phyloP scores from a whole-genome alignment of 148 eudicot genomes.

The Simmondsia chinensis region DNA sequence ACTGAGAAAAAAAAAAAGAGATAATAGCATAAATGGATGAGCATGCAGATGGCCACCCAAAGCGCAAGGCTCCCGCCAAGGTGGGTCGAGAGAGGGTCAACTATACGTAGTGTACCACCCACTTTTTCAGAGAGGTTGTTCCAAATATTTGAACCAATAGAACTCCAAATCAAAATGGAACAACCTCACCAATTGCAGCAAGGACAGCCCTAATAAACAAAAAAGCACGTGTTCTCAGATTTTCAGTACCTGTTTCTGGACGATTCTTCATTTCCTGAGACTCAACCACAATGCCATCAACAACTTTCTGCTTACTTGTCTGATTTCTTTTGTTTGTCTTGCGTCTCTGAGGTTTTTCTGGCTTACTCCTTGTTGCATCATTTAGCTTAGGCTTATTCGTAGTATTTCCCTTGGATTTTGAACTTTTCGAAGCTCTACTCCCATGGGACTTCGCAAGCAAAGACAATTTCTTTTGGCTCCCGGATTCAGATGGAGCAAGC shows the following conservation, averaged over 20 bases:
- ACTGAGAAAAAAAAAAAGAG: too few species aligned
- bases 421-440: slow-evolving; percentile 24
- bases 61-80: too few species aligned
- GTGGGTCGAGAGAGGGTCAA: too few species aligned
- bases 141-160: too few species aligned
- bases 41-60: too few species aligned
- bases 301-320: slow-evolving; percentile 17
- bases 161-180: too few species aligned
- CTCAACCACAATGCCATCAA: slow-evolving; percentile 17
- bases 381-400: slow-evolving; percentile 24
- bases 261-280: slow-evolving; percentile 18
- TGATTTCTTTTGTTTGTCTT: slow-evolving; percentile 30
- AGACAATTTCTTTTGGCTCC: slow-evolving; percentile 16
- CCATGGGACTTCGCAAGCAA: slow-evolving; percentile 24
- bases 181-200: slow-evolving; percentile 1
- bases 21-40: too few species aligned
- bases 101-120: too few species aligned
- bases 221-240: background rate
- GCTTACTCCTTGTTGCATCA: slow-evolving; percentile 17
- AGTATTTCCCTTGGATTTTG: slow-evolving; percentile 22
- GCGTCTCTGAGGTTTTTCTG: slow-evolving; percentile 23
- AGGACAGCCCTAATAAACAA: slow-evolving; percentile 1
- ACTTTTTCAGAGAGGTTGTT: too few species aligned
- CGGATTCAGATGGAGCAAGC: slow-evolving; percentile 25
- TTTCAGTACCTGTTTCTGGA: slow-evolving; percentile 36